Percentiles rank a stretch among this genome's conserved stretches.
Conservation (phyloP, 208 protist species). For the Leptomonas seymouri region DNA sequence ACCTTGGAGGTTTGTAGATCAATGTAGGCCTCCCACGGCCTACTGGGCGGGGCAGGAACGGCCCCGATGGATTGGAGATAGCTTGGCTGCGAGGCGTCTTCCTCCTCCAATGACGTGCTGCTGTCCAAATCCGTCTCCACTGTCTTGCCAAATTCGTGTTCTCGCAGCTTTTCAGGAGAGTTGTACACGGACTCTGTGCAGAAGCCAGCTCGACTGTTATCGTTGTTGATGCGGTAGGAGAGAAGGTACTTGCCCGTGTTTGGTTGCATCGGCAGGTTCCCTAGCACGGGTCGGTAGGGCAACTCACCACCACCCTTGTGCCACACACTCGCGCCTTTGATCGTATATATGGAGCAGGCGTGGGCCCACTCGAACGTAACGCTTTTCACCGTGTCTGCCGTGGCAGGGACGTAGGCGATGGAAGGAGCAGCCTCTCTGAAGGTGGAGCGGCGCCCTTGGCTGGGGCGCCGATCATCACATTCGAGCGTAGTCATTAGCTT, state of each 20-base stretch:
- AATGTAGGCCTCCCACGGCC: slow-evolving; percentile 46
- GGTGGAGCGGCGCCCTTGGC: neutral
- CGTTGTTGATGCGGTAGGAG: slow-evolving; percentile 76
- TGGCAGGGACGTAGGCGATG: slow-evolving; percentile 42
- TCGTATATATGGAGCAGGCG: slow-evolving; percentile 52
- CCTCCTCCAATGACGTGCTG: slow-evolving; percentile 18
- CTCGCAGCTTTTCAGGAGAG: slow-evolving; percentile 37
- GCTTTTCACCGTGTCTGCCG: slow-evolving; percentile 32
- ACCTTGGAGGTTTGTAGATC: slow-evolving; percentile 78
- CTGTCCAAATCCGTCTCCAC: neutral
- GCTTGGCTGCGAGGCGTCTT: slow-evolving; percentile 19
- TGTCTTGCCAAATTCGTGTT: slow-evolving; percentile 40
- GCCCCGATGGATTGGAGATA: slow-evolving; percentile 52
- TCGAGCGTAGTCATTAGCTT: slow-evolving; percentile 4
- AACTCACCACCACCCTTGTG: slow-evolving; percentile 62
- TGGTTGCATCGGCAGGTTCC: slow-evolving; percentile 55
- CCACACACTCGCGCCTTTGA: slow-evolving; percentile 44
- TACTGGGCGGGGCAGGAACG: slow-evolving; percentile 19
- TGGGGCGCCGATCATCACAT: neutral
- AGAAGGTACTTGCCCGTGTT: slow-evolving; percentile 81
- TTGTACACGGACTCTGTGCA: slow-evolving; percentile 56
- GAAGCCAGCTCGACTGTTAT: slow-evolving; percentile 77
- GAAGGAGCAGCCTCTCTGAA: neutral
- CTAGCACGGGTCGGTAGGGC: slow-evolving; percentile 70
- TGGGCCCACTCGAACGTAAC: slow-evolving; percentile 72